Percentiles rank a stretch among this genome's conserved stretches.
Conservation (phyloP, 2,329 filamentous ascomycete species). For the Xylaria polymorpha region DNA sequence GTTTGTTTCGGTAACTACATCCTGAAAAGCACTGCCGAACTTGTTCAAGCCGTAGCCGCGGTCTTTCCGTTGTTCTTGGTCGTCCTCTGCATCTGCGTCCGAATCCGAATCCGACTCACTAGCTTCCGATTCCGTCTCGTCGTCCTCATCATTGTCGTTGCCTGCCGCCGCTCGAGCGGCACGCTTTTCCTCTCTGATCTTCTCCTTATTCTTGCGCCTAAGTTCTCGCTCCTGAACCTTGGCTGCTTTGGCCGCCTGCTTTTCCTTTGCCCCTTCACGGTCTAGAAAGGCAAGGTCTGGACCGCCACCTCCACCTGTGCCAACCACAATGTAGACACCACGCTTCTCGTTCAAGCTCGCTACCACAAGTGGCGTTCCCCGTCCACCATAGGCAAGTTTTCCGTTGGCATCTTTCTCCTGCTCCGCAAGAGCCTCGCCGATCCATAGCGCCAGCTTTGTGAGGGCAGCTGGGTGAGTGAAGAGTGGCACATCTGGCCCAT, state of each 20-base stretch:
- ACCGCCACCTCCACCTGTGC: constrained; percentile 86
- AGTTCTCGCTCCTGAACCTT: constrained; percentile 73
- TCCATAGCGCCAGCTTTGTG: constrained; percentile 93
- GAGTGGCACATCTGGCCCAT: constrained; percentile 88
- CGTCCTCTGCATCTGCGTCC: constrained; percentile 62
- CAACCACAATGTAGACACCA: constrained; percentile 91
- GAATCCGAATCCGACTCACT: constrained; percentile 63
- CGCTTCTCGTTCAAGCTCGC: constrained; percentile 88
- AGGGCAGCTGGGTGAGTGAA: constrained; percentile 94
- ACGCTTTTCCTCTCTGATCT: constrained; percentile 69
- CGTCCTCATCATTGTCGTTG: constrained; percentile 59
- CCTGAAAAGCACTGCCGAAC: constrained; percentile 95
- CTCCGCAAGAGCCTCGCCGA: constrained; percentile 90
- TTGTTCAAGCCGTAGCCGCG: constrained; percentile 83
- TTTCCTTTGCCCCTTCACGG: constrained; percentile 72
- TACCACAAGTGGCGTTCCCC: constrained; percentile 87
- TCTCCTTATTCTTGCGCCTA: constrained; percentile 65
- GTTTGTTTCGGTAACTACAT: constrained; percentile 91
- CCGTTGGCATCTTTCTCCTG: constrained; percentile 84
- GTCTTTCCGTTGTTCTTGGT: constrained; percentile 64
- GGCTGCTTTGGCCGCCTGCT: constrained; percentile 70
- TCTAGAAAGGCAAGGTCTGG: constrained; percentile 77
- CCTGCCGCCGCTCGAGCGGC: constrained; percentile 66
- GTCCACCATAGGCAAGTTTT: constrained; percentile 73
- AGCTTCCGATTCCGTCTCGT: constrained; percentile 63